Evolutionary conservation across 1,284 basidiomycete species (phyloP).

Genomic region (Apiotrichum akiyoshidainum): DNA sequence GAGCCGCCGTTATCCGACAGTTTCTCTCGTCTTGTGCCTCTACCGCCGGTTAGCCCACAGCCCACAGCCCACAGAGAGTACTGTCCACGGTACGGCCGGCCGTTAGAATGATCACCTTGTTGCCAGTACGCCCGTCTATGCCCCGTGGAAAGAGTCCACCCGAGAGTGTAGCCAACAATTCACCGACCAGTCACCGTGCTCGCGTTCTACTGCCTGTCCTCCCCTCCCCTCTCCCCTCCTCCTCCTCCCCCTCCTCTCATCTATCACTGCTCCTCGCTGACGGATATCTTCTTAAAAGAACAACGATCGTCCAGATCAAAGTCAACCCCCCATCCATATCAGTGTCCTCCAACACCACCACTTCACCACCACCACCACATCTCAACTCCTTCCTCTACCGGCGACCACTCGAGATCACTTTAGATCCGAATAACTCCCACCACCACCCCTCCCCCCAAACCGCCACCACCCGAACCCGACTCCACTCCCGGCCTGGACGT

Average conservation of each 20-base stretch:
- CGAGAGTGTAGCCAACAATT: background rate
- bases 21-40: too few relatives aligned
- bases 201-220: background rate
- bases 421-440: slow-evolving; percentile 1
- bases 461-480: too few relatives aligned
- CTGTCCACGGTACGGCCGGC: too few relatives aligned
- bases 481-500: too few relatives aligned
- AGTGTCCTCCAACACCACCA: background rate
- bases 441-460: too few relatives aligned
- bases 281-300: background rate
- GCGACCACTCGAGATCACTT: too few relatives aligned
- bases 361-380: background rate
- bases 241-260: background rate
- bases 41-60: too few relatives aligned
- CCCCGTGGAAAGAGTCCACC: background rate
- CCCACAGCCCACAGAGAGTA: too few relatives aligned
- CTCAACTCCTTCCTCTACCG: background rate
- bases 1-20: too few relatives aligned
- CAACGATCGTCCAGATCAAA: background rate
- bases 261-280: background rate
- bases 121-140: too few relatives aligned
- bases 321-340: background rate
- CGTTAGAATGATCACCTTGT: too few relatives aligned
- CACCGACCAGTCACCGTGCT: background rate
- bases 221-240: background rate